Evolutionary conservation across 148 eudicot species (phyloP), one percentile per base, ranked within the genome.

Genomic region (Rhododendron williamsianum): DNA sequence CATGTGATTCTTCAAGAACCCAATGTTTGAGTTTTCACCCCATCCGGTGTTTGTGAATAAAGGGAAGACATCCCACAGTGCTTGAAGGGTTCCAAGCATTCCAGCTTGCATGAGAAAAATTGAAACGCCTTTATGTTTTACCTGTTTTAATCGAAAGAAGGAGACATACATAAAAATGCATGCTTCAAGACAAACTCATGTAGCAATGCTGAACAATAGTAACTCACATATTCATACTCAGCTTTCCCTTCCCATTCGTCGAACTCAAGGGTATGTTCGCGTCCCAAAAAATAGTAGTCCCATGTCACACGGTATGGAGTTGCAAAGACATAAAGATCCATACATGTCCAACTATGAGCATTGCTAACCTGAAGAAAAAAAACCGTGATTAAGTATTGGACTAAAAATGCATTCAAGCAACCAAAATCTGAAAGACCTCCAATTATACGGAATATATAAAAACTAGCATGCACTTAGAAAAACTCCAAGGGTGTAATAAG

Each of bases 91-190:
- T 83, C 98, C 98, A 25, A 95, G 65, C 98, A 94, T 93, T 69
- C 98, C 98, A 1, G 96, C 96, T 93, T 95, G 91, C 98, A 95
- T 89, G 85, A 95, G 96, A 80, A 95, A 95, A 82, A 95, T 93
- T 3, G 98, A 92, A 86, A 95, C 92, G 36, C 98, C 98, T 33
- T 81, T 90, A 16, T 72, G 51, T 90, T 94, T 95, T 8, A 93
- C 98, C 98, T 95, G 88, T 85, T 87, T 30, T 36, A 27, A 85
- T 80, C 46, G 45, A 74, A 73, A 11, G 8, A 74, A 8, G 9
- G 63, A 48, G 35, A 15, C 33, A 12, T 71, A 21, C 41, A 82
- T 69, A 82, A 72, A 48, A 69, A 83, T 71, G 43, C 63, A n/a
- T 23, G 83, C 51, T 79, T 49, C 15, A 52, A 78, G 46, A 30